Percentiles rank a stretch among this genome's conserved stretches.
phyloP scores from a whole-genome alignment of 805 yeast genomes.

The Zygosaccharomyces rouxii region DNA sequence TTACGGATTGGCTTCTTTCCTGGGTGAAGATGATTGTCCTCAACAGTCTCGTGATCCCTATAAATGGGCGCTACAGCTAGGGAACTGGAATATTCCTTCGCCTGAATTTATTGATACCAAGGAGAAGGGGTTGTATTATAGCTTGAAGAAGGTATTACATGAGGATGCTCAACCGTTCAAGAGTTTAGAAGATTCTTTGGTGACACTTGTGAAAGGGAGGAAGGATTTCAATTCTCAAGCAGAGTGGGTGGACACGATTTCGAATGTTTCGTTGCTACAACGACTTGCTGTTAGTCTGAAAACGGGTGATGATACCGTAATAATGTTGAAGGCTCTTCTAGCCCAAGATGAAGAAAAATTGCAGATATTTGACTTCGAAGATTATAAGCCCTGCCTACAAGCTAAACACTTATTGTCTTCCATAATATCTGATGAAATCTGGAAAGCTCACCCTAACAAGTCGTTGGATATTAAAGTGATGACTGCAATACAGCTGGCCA shows the following conservation, averaged over 20 bases:
- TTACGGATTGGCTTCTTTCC: slow-evolving; percentile 47
- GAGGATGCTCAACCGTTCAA: slow-evolving; percentile 1
- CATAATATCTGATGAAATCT: background rate
- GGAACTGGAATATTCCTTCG: slow-evolving; percentile 68
- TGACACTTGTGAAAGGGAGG: slow-evolving; percentile 6
- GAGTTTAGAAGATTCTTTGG: slow-evolving; percentile 9
- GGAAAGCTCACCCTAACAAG: background rate
- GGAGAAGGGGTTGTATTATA: slow-evolving; percentile 47
- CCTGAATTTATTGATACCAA: slow-evolving; percentile 37
- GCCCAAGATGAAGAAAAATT: slow-evolving; percentile 8
- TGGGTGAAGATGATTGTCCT: slow-evolving; percentile 34
- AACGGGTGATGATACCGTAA: background rate
- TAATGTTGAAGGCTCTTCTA: slow-evolving; percentile 1
- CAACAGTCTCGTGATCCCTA: slow-evolving; percentile 34
- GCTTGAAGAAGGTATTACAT: slow-evolving; percentile 43
- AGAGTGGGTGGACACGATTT: slow-evolving; percentile 23
- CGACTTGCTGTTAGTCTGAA: slow-evolving; percentile 3
- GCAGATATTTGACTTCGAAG: slow-evolving; percentile 10
- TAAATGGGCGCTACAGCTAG: slow-evolving; percentile 72
- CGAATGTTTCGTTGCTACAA: slow-evolving; percentile 15
- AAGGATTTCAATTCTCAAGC: slow-evolving; percentile 9
- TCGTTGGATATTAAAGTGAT: slow-evolving; percentile 4
- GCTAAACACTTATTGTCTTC: slow-evolving; percentile 16
- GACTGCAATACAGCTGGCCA: slow-evolving; percentile 10
- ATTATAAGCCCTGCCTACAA: slow-evolving; percentile 15